These are phyloP conservation scores for Symbiodinium pilosum DNA, from an alignment of 73 alveolate species.

Conservation along the genomic window DNA sequence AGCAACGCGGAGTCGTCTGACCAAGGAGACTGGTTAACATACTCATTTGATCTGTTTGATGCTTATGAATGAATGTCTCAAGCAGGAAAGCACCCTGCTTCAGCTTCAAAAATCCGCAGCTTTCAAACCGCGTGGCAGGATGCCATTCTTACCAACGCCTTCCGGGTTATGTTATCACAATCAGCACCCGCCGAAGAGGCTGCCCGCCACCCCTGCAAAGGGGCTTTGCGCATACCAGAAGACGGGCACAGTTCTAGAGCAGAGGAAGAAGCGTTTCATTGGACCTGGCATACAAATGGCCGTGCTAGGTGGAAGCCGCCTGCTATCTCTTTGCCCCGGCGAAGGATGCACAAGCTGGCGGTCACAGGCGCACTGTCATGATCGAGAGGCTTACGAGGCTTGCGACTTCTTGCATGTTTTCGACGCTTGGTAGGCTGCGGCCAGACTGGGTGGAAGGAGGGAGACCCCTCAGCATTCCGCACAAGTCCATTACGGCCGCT, in stretches of 20 bases:
- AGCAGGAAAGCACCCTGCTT: not conserved
- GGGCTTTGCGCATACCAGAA: too few relatives aligned
- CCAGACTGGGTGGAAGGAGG: slow-evolving; percentile 90
- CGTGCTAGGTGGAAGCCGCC: slow-evolving; percentile 36
- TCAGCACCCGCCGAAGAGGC: slow-evolving; percentile 73
- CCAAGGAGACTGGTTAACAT: slow-evolving; percentile 23
- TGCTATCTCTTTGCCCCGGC: slow-evolving; percentile 92
- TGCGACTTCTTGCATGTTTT: not conserved
- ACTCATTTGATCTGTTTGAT: not conserved
- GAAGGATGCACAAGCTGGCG: slow-evolving; percentile 90
- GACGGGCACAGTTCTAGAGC: too few relatives aligned
- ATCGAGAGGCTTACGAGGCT: not conserved
- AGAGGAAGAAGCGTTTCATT: not conserved
- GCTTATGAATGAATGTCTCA: not conserved
- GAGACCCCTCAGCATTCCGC: slow-evolving; percentile 77
- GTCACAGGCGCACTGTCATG: slow-evolving; percentile 48
- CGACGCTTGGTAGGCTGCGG: slow-evolving; percentile 42
- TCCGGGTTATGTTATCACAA: slow-evolving; percentile 56
- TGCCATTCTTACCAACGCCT: slow-evolving; percentile 60
- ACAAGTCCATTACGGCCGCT: slow-evolving; percentile 76
- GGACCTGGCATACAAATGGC: not conserved
- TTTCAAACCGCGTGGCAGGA: not conserved
- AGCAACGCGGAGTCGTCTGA: slow-evolving; percentile 84
- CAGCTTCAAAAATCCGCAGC: too few relatives aligned
- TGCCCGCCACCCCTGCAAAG: not conserved